Evolutionary conservation across 2,329 filamentous ascomycete species (phyloP).

Genomic region (Stemphylium beticola): DNA sequence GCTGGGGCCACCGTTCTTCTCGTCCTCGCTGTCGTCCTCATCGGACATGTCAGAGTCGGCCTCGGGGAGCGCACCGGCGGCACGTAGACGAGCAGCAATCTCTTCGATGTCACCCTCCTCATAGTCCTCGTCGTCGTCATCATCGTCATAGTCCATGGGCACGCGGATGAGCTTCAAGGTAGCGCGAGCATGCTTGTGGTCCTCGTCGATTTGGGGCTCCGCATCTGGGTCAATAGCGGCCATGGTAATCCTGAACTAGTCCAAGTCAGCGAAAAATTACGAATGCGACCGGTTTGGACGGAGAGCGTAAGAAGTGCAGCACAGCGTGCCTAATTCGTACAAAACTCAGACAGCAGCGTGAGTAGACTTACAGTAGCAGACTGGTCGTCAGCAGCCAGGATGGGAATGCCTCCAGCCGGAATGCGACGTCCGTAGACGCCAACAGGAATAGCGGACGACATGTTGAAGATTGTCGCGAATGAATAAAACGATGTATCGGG

Average conservation of each 20-base stretch:
- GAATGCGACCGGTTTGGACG: conserved; percentile 9
- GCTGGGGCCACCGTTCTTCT: conserved; percentile 86
- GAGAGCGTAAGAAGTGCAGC: neutral
- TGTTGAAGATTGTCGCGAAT: conserved; percentile 32
- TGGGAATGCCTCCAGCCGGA: conserved; percentile 80
- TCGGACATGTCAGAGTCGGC: conserved; percentile 47
- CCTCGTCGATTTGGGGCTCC: conserved; percentile 55
- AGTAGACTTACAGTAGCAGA: conserved; percentile 76
- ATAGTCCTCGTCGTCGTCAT: conserved; percentile 59
- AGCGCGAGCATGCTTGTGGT: conserved; percentile 67
- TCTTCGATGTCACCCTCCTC: conserved; percentile 53
- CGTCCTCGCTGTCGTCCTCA: conserved; percentile 68
- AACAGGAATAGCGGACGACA: conserved; percentile 60
- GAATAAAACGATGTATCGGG: neutral
- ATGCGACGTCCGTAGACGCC: conserved; percentile 93
- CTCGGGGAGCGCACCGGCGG: conserved; percentile 44
- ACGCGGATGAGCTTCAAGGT: conserved; percentile 91
- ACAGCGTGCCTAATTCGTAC: neutral
- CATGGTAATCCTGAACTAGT: conserved; percentile 96
- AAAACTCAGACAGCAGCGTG: neutral
- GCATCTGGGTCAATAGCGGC: conserved; percentile 93
- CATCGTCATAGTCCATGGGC: conserved; percentile 63
- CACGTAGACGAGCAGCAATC: conserved; percentile 45
- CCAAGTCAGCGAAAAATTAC: conserved; percentile 22
- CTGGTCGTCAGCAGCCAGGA: conserved; percentile 76